Conservation (phyloP, 805 yeast species). For the Vanderwaltozyma yarrowii region DNA sequence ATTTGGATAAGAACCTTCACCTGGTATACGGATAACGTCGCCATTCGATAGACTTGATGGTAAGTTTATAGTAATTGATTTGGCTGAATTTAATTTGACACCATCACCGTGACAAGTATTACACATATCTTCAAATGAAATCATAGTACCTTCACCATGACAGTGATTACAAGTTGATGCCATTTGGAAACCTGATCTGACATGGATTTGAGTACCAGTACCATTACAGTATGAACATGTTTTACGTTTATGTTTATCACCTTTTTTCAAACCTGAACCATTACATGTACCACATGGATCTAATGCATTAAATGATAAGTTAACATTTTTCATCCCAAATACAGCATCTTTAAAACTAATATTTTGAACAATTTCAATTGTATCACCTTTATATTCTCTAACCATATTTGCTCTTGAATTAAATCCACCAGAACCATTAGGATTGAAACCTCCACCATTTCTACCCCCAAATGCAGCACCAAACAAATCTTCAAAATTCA, state of each 20-base stretch:
- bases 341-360: slow-evolving; percentile 80
- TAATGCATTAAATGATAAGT: slow-evolving; percentile 60
- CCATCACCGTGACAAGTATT: slow-evolving; percentile 83
- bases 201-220: slow-evolving; percentile 80
- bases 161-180: slow-evolving; percentile 84
- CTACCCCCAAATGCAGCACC: slow-evolving; percentile 43
- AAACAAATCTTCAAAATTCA: slow-evolving; percentile 56
- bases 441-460: slow-evolving; percentile 28
- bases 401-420: slow-evolving; percentile 28
- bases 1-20: slow-evolving; percentile 85
- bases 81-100: slow-evolving; percentile 47
- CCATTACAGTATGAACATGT: slow-evolving; percentile 90
- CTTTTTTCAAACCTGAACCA: slow-evolving; percentile 77
- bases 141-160: slow-evolving; percentile 77
- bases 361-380: slow-evolving; percentile 67
- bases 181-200: slow-evolving; percentile 93
- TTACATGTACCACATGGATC: slow-evolving; percentile 71
- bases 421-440: slow-evolving; percentile 29
- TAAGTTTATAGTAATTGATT: slow-evolving; percentile 68
- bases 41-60: slow-evolving; percentile 90
- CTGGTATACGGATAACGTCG: slow-evolving; percentile 68
- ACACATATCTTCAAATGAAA: slow-evolving; percentile 64
- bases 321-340: slow-evolving; percentile 56
- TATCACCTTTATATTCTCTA: slow-evolving; percentile 81
- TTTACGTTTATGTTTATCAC: slow-evolving; percentile 45